Percentiles rank a stretch among this genome's conserved stretches.
Evolutionary conservation across 2,329 filamentous ascomycete genomes (phyloP).

Genomic region (Cladosporium sphaerospermum): DNA sequence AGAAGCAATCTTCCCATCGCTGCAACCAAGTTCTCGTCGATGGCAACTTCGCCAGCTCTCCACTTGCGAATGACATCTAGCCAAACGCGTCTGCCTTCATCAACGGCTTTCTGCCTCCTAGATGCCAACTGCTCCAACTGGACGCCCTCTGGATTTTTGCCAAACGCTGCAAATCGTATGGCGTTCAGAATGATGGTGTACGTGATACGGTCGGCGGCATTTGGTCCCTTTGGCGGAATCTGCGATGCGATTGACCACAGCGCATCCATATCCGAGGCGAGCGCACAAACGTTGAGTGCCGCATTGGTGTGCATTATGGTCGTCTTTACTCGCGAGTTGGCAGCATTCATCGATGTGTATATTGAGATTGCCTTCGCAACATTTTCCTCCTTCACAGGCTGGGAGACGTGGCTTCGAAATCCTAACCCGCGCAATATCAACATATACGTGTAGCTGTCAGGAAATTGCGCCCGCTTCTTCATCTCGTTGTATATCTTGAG

Average conservation of each 20-base stretch:
- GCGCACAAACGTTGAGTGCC: constrained; percentile 72
- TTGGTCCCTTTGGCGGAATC: constrained; percentile 57
- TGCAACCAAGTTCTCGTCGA: constrained; percentile 75
- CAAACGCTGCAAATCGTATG: constrained; percentile 47
- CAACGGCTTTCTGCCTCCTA: constrained; percentile 45
- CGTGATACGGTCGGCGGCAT: constrained; percentile 63
- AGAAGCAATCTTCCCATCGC: constrained; percentile 77
- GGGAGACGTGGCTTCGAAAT: not conserved
- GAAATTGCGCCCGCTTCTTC: constrained; percentile 83
- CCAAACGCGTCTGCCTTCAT: constrained; percentile 72
- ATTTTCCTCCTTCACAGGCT: constrained; percentile 50
- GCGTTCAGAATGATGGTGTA: constrained; percentile 81
- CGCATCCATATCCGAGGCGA: constrained; percentile 68
- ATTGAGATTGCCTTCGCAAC: constrained; percentile 65
- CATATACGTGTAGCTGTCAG: constrained; percentile 78
- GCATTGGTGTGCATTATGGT: constrained; percentile 83
- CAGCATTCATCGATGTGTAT: constrained; percentile 66
- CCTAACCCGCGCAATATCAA: constrained; percentile 73
- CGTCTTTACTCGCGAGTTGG: constrained; percentile 59
- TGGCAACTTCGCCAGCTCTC: constrained; percentile 59
- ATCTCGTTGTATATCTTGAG: constrained; percentile 94
- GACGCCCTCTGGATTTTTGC: constrained; percentile 16
- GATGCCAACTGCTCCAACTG: constrained; percentile 22
- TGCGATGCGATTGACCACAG: constrained; percentile 72
- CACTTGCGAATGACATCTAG: constrained; percentile 70